These are phyloP conservation scores for Eutreptiella sp. DNA, from an alignment of 208 protist species.

Conservation along the genomic window DNA sequence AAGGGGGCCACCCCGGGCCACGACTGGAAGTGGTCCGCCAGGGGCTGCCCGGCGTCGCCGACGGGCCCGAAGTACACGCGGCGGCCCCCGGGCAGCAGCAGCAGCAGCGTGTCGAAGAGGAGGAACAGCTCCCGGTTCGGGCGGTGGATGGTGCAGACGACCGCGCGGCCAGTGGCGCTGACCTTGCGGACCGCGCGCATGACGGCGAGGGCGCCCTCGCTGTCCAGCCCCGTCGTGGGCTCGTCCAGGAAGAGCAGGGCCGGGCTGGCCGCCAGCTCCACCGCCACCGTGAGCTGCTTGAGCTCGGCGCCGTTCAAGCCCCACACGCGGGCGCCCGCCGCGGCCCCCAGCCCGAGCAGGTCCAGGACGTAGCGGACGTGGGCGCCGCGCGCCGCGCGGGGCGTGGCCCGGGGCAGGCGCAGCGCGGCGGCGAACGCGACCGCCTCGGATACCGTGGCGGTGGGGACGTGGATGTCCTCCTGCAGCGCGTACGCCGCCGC, in stretches of 20 bases:
- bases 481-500: constrained; percentile 65
- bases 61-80: no score
- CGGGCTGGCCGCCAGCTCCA: constrained; percentile 54
- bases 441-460: constrained; percentile 58
- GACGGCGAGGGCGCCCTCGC: constrained; percentile 57
- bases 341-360: constrained; percentile 50
- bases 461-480: constrained; percentile 58
- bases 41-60: no score
- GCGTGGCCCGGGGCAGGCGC: constrained; percentile 40
- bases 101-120: no score
- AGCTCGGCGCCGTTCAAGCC: constrained; percentile 56
- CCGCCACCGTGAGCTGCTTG: constrained; percentile 59
- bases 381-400: constrained; percentile 15
- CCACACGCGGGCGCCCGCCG: constrained; percentile 41
- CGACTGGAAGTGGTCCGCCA: no score
- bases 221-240: constrained; percentile 72
- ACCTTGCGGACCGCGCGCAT: no score
- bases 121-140: no score
- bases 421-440: constrained; percentile 56
- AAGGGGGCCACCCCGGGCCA: no score
- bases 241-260: constrained; percentile 65
- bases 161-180: no score
- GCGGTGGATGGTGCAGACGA: no score
- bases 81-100: no score
- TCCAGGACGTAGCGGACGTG: constrained; percentile 29